A percentile compares a stretch with the other conserved stretches of the same genome.
phyloP scores from a whole-genome alignment of 2,329 filamentous ascomycete species.

The Fonsecaea nubica region DNA sequence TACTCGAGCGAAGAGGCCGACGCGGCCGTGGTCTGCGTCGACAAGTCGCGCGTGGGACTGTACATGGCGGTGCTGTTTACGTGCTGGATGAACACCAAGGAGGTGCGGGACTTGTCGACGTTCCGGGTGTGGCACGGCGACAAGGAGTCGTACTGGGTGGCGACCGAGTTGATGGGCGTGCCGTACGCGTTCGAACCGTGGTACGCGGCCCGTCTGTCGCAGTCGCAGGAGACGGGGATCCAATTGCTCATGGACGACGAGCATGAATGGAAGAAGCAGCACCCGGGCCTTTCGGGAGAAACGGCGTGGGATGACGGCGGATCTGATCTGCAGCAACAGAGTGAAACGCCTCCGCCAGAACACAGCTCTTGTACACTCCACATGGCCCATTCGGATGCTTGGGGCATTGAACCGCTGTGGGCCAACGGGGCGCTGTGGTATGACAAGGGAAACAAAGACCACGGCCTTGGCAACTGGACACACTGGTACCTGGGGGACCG shows the following conservation, averaged over 20 bases:
- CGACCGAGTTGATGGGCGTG: slow-evolving; percentile 50
- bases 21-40: slow-evolving; percentile 52
- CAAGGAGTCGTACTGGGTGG: slow-evolving; percentile 58
- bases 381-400: neutral
- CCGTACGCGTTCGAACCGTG: slow-evolving; percentile 49
- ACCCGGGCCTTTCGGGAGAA: neutral
- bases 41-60: slow-evolving; percentile 50
- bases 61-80: slow-evolving; percentile 52
- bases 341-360: neutral
- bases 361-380: slow-evolving; percentile 4
- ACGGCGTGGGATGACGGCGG: neutral
- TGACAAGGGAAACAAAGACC: slow-evolving; percentile 1
- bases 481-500: neutral
- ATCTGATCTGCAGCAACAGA: neutral
- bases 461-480: neutral
- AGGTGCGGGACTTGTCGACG: slow-evolving; percentile 50
- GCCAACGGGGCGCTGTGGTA: neutral
- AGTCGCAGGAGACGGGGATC: slow-evolving; percentile 4
- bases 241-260: neutral
- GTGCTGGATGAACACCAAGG: slow-evolving; percentile 55
- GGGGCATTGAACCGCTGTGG: neutral
- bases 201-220: slow-evolving; percentile 25
- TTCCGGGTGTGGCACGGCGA: slow-evolving; percentile 55
- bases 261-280: neutral
- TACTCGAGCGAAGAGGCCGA: slow-evolving; percentile 53